Conservation (phyloP, 2,329 filamentous ascomycete species). For the Aschersonia sp. region DNA sequence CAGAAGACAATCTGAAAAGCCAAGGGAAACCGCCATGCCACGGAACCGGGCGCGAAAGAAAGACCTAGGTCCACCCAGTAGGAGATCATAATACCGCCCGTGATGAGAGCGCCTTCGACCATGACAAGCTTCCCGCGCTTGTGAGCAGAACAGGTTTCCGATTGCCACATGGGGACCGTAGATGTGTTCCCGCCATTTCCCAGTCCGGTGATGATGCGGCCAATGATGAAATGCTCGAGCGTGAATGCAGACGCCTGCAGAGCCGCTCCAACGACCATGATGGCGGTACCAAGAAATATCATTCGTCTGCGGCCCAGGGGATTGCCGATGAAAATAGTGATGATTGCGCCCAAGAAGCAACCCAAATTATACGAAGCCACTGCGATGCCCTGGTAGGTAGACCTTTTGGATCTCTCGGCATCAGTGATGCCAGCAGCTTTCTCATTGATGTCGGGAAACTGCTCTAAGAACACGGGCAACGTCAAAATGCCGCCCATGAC, state of each 20-base stretch:
- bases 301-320: constrained; percentile 43
- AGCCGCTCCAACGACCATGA: constrained; percentile 42
- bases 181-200: constrained; percentile 44
- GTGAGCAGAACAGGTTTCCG: constrained; percentile 41
- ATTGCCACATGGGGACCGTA: constrained; percentile 45
- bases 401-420: constrained; percentile 23
- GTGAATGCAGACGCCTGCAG: constrained; percentile 43
- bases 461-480: constrained; percentile 41
- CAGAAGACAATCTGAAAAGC: constrained; percentile 41
- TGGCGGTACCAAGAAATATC: constrained; percentile 42
- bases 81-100: constrained; percentile 38
- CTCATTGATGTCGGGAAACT: constrained; percentile 38
- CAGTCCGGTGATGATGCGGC: constrained; percentile 43
- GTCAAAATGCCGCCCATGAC: constrained; percentile 66
- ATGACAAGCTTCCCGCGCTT: constrained; percentile 46
- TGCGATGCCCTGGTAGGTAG: constrained; percentile 38
- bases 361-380: constrained; percentile 45
- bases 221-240: constrained; percentile 40
- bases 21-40: constrained; percentile 44
- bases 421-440: constrained; percentile 20
- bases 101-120: constrained; percentile 44
- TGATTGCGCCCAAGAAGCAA: constrained; percentile 48
- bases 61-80: constrained; percentile 49
- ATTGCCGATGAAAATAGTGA: constrained; percentile 52
- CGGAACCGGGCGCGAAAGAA: constrained; percentile 28